Evolutionary conservation across 176 grass and related monocot genomes (phyloP).

Genomic region (Oryza officinalis): DNA sequence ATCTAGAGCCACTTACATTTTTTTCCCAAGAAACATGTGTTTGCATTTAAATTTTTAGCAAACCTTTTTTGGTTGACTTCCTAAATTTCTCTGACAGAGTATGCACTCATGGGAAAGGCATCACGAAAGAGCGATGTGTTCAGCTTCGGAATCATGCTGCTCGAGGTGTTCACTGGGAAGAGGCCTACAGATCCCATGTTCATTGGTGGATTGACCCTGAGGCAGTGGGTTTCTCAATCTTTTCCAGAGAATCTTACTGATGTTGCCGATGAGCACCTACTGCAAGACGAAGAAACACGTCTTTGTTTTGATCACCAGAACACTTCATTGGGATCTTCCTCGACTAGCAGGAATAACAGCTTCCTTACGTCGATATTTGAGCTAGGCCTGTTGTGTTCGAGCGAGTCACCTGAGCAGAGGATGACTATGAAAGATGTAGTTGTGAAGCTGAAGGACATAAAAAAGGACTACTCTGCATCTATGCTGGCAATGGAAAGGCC

Average conservation of each 20-base stretch:
- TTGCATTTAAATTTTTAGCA: too few relatives aligned
- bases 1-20: too few relatives aligned
- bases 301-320: neutral
- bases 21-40: too few relatives aligned
- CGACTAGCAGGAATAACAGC: neutral
- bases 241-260: neutral
- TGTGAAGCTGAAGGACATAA: neutral
- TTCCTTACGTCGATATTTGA: neutral
- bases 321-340: neutral
- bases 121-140: conserved; percentile 41
- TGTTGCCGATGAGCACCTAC: neutral
- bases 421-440: neutral
- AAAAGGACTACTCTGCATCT: neutral
- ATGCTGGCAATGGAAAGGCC: neutral
- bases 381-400: conserved; percentile 10
- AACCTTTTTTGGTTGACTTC: too few relatives aligned
- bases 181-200: conserved; percentile 32
- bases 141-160: conserved; percentile 39
- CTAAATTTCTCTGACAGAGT: conserved; percentile 3
- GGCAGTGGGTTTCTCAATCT: conserved; percentile 2
- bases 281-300: neutral
- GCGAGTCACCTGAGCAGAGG: neutral
- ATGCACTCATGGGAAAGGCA: conserved; percentile 6
- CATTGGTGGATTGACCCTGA: neutral
- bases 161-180: conserved; percentile 33